These are phyloP conservation scores for Hypoxylon subgilvum DNA, from an alignment of 495 filamentous ascomycete species.

Conservation along the genomic window DNA sequence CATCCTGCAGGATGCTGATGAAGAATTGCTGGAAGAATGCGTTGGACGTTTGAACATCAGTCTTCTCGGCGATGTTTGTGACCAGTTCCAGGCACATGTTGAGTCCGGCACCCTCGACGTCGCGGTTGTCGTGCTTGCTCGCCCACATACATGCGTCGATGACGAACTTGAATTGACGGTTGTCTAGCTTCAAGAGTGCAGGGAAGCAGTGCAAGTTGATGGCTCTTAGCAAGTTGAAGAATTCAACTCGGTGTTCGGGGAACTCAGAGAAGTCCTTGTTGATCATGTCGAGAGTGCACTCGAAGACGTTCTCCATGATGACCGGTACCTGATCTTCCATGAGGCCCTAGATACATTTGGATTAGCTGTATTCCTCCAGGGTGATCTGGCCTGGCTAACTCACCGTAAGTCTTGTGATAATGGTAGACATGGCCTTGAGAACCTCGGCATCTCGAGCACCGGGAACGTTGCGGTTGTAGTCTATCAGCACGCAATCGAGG, in stretches of 20 bases:
- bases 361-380: neutral
- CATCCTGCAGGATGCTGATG: conserved; percentile 91
- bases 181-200: conserved; percentile 89
- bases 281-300: conserved; percentile 99
- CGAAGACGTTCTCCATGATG: conserved; percentile 98
- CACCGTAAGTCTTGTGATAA: conserved; percentile 95
- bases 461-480: conserved; percentile 96
- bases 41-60: conserved; percentile 81
- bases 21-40: conserved; percentile 98
- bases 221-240: conserved; percentile 93
- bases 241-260: conserved; percentile 96
- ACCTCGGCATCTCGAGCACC: conserved; percentile 97
- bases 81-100: conserved; percentile 99
- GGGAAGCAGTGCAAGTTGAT: conserved; percentile 98
- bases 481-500: conserved; percentile 90
- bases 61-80: conserved; percentile 91
- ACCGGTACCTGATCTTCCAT: conserved; percentile 98
- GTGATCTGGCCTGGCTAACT: conserved; percentile 49
- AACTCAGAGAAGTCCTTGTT: conserved; percentile 99
- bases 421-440: conserved; percentile 94
- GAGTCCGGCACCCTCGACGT: conserved; percentile 95
- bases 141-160: conserved; percentile 99
- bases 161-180: conserved; percentile 96
- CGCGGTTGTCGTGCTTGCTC: conserved; percentile 98
- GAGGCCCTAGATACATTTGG: conserved; percentile 60